Evolutionary conservation across 495 filamentous ascomycete genomes (phyloP).

Genomic region (Aspergillus mulundensis): DNA sequence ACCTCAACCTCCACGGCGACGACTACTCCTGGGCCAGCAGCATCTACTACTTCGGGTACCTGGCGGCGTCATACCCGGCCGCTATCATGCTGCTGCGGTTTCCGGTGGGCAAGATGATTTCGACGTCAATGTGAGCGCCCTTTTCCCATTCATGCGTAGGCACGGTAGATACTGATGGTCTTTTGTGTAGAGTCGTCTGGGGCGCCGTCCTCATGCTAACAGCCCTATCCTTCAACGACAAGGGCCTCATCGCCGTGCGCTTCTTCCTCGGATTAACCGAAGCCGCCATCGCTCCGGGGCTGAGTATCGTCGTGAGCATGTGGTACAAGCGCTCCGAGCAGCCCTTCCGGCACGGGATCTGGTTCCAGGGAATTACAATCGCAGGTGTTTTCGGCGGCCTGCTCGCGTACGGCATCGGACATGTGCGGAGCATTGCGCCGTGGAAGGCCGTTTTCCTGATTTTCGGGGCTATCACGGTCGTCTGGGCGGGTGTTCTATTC

Average conservation of each 20-base stretch:
- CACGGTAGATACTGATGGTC: too few relatives aligned
- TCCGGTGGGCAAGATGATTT: background rate
- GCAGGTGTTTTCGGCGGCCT: conserved; percentile 56
- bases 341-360: conserved; percentile 51
- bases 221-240: background rate
- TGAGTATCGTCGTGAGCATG: conserved; percentile 36
- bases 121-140: background rate
- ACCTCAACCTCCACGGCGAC: background rate
- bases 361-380: conserved; percentile 58
- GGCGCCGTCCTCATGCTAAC: background rate
- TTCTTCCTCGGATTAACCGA: conserved; percentile 61
- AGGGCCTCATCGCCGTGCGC: conserved; percentile 20
- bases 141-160: too few relatives aligned
- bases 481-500: conserved; percentile 45
- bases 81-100: background rate
- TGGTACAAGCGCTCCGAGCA: conserved; percentile 61
- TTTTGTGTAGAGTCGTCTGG: background rate
- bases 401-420: conserved; percentile 55
- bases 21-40: conserved; percentile 6
- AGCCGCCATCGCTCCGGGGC: conserved; percentile 50
- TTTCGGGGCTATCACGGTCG: conserved; percentile 53
- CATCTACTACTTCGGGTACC: conserved; percentile 4
- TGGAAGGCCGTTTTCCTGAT: conserved; percentile 49
- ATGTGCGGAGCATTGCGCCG: conserved; percentile 1
- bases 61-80: background rate